Evolutionary conservation across 2,329 filamentous ascomycete species (phyloP), one percentile per base, ranked within the genome.

Genomic region (Leptoxyphium fumago): DNA sequence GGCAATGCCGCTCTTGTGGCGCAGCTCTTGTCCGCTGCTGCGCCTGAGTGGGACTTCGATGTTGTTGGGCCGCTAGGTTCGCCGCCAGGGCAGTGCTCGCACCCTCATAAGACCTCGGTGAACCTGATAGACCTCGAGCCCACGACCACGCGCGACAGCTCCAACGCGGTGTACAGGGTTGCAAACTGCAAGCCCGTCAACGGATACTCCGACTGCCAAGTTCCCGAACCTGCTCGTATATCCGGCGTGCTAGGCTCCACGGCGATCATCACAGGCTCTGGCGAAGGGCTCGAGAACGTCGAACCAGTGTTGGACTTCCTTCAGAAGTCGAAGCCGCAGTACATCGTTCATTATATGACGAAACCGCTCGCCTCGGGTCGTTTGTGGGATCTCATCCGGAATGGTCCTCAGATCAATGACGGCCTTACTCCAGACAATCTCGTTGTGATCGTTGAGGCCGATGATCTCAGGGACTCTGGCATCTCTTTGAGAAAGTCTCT

Each of bases 281-380:
- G 56, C 10, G 53, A 57, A 34, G 50, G 52, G 7, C 49, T 58
- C 38, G 48, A 50, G 38, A 52, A 58, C 49, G 50, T 59, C n/a
- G 56, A 60, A 44, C 56, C 55, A 10, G 58, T 56, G 15, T 46
- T 61, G 40, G 58, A 60, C 41, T 57, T 61, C 42, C 42, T 61
- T 18, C 57, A 59, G 45, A 49, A 50, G 7, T 50, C 55, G 1
- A 46, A 52, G 13, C 55, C 58, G 15, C 41, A 49, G 38, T 58
- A 57, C 32, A 56, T 61, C 43, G 55, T 61, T 32, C 56, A 61
- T 50, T 52, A 58, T 43, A 60, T 59, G 56, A 59, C 55, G 15
- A 50, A 54, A 39, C 58, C 58, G 3, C 50, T 61, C 28, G 58
- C 58, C 3, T 51, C 45, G 15, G 58, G 58, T 41, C 52, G 49